Base-by-base conservation (phyloP, 2,329 filamentous ascomycete species). In the Arthrobotrys iridis region DNA sequence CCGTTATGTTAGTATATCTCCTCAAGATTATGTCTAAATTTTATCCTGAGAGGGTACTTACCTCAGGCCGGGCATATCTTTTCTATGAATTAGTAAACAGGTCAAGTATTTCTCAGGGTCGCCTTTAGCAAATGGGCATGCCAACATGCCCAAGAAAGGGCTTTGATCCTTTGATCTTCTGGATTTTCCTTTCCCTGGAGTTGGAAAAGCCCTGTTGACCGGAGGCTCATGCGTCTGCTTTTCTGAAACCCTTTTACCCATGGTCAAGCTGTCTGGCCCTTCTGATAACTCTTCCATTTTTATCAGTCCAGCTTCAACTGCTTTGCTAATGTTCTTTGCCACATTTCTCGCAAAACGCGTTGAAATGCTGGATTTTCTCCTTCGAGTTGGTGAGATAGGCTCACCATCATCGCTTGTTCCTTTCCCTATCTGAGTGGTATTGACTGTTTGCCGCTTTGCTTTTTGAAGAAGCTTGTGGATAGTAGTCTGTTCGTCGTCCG, bases 231-330 rank as follows among this genome's bases (percentile, higher is more conserved):
- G 18, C 22, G 18, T 46, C 18, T 33, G 24, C 13, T 0, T 15
- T 7, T 50, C 22, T 22, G 46, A 10, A 28, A 10, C 20, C 1
- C 18, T 28, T 4, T n/a, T n/a, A 2, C 45, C 22, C 1, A 41
- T 10, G 11, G 18, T 50, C 11, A 24, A 22, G 11, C 10, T 10
- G 13, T 74, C 68, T 6, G 59, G 50, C 1, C 55, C 55, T 43
- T 75, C 71, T n/a, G 71, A 63, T 0, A 75, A 46, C 24, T 67
- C 71, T 24, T 75, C 71, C 48, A 75, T 67, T 22, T 75, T 75
- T 20, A 75, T 75, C 4, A 63, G 28, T 3, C 71, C 71, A 5
- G 71, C 55, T 52, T 75, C 63, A 3, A 75, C 35, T 2, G 71
- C 71, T 18, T 52, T 75, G 10, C 40, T 64, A 4, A 75, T 58